Percentiles rank a stretch among this genome's conserved stretches.
Conservation (phyloP, 768 basidiomycete species). For the Chalciporus sphaerocephalus region DNA sequence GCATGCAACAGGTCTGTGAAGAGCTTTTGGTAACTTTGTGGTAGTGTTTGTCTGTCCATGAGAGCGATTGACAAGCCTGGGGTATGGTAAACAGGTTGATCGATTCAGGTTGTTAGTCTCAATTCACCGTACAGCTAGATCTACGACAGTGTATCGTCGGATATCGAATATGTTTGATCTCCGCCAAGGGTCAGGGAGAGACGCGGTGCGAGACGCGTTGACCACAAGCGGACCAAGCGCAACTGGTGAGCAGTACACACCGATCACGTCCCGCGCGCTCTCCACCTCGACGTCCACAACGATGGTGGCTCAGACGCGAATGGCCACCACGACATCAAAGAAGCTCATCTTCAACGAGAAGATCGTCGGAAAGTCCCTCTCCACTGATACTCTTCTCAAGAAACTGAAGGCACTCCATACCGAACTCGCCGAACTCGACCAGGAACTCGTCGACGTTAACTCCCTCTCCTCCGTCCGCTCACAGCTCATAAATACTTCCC, state of each 20-base stretch:
- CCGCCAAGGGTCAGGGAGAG: constrained; percentile 3
- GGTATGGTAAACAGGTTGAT: too few species aligned
- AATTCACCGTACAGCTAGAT: too few species aligned
- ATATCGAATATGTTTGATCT: neutral
- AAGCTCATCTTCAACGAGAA: constrained; percentile 80
- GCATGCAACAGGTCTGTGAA: constrained; percentile 84
- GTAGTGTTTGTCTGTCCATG: constrained; percentile 39
- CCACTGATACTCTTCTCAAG: constrained; percentile 80
- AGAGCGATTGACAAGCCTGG: neutral
- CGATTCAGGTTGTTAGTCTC: neutral
- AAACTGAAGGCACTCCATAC: constrained; percentile 76
- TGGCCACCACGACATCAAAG: constrained; percentile 47
- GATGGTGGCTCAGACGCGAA: constrained; percentile 77
- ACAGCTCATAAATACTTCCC: constrained; percentile 73
- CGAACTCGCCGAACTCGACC: constrained; percentile 79
- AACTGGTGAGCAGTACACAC: neutral
- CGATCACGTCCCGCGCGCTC: constrained; percentile 4
- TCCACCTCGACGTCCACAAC: constrained; percentile 17
- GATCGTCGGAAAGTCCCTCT: constrained; percentile 68
- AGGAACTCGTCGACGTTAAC: constrained; percentile 73
- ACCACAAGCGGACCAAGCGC: neutral
- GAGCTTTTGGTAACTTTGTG: constrained; percentile 77
- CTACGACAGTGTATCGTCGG: constrained; percentile 6
- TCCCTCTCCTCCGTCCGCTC: constrained; percentile 69
- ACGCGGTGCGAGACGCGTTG: constrained; percentile 18